phyloP scores from a whole-genome alignment of 306 rosid genomes.

The Acacia confusa region DNA sequence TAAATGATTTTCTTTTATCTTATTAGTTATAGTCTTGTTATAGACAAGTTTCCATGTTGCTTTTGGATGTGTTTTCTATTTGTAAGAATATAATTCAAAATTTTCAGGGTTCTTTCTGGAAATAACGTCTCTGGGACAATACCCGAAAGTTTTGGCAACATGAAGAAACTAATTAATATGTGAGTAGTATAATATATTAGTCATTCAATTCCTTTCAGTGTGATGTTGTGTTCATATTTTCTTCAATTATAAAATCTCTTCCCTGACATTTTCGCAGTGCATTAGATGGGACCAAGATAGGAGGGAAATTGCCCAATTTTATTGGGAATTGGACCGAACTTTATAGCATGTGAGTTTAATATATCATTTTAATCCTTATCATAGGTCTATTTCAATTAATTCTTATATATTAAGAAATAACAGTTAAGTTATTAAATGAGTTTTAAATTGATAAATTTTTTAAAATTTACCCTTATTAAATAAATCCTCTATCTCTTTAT shows the following conservation, averaged over 20 bases:
- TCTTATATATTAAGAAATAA: neutral
- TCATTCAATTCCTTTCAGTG: no score
- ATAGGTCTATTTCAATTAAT: no score
- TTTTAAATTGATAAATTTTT: no score
- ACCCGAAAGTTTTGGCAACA: slow-evolving; percentile 55
- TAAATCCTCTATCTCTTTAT: no score
- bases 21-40: no score
- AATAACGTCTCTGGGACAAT: slow-evolving; percentile 70
- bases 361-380: no score
- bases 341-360: slow-evolving; percentile 55
- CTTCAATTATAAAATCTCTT: neutral
- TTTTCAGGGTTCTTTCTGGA: slow-evolving; percentile 53
- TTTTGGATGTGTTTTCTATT: neutral
- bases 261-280: slow-evolving; percentile 50
- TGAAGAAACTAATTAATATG: slow-evolving; percentile 61
- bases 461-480: no score
- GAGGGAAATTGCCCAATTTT: slow-evolving; percentile 23
- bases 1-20: no score
- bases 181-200: slow-evolving; percentile 40
- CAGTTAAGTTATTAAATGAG: no score
- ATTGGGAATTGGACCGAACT: slow-evolving; percentile 77
- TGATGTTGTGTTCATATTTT: neutral
- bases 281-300: slow-evolving; percentile 60
- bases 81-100: neutral
- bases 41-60: neutral